Evolutionary conservation across 2,329 filamentous ascomycete genomes (phyloP), one percentile per base, ranked within the genome.

Genomic region (Hypomyces rosellus): DNA sequence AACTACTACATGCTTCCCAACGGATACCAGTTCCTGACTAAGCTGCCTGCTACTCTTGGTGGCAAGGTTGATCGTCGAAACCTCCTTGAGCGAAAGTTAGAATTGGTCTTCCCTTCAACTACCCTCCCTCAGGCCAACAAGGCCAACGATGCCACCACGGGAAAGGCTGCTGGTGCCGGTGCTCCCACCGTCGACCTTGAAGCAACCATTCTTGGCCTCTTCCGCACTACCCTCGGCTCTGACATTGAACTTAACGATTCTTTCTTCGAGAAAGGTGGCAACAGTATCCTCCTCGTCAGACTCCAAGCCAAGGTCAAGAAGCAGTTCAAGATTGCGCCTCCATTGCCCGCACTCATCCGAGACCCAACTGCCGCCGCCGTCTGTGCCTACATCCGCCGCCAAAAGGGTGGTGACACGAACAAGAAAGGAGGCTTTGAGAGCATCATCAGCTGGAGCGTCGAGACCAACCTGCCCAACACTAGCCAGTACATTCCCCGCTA

Each of bases 1-100:
- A 61, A 61, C 49, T 54, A 59, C 34, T 61, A 61, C 51, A 61
- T 61, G 59, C 56, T 61, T 11, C 59, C 59, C 11, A 57, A 55
- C 30, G 57, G 56, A 33, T 61, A 61, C 34, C 54, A 59, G 13
- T 54, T 55, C 25, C 39, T 59, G n/a, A 37, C 49, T 11, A 53
- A 53, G 34, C 49, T 61, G 4, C 59, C 59, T 1, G 52, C 53
- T 20, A 60, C 57, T 2, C 55, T 59, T 18, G 57, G 59, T 22
- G 59, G 59, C 34, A 61, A 61, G 51, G 55, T 59, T 33, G 55
- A 61, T 22, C 55, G 59, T 7, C 52, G 55, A 14, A 51, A 54
- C 34, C 54, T 61, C 12, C 53, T 55, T 14, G 50, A 41, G 38
- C 48, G 55, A 37, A 30, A 46, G 6, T 49, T 60, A 8, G 49